A percentile compares a stretch with the other conserved stretches of the same genome.
phyloP scores from a whole-genome alignment of 2,329 filamentous ascomycete genomes.

The Talaromyces sp. region DNA sequence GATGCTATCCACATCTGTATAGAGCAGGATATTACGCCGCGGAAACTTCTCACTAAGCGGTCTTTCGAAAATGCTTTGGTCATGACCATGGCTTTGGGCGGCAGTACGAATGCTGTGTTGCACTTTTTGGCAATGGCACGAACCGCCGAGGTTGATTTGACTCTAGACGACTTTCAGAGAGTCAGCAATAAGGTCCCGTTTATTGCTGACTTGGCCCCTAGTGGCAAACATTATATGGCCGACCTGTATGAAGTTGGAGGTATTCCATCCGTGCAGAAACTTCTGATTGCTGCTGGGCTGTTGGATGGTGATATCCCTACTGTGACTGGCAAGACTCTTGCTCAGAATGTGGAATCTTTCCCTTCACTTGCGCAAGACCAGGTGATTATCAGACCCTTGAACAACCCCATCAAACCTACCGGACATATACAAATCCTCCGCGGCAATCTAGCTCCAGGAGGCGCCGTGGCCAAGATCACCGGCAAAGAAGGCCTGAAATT shows the following conservation, averaged over 20 bases:
- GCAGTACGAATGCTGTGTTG: slow-evolving; percentile 83
- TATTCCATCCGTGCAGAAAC: slow-evolving; percentile 80
- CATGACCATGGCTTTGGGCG: slow-evolving; percentile 88
- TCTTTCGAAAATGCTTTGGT: slow-evolving; percentile 87
- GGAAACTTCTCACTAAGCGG: slow-evolving; percentile 74
- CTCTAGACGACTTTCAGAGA: slow-evolving; percentile 77
- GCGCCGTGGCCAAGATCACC: slow-evolving; percentile 93
- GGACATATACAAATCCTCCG: slow-evolving; percentile 86
- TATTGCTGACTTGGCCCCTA: slow-evolving; percentile 80
- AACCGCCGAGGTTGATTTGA: slow-evolving; percentile 73
- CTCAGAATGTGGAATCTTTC: slow-evolving; percentile 74
- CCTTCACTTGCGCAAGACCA: slow-evolving; percentile 77
- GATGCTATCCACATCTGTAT: slow-evolving; percentile 76
- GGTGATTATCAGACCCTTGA: slow-evolving; percentile 75
- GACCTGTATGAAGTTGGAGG: slow-evolving; percentile 85
- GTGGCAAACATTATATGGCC: slow-evolving; percentile 81
- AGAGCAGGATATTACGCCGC: slow-evolving; percentile 77
- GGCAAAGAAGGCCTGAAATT: slow-evolving; percentile 89
- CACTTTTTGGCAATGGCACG: slow-evolving; percentile 90
- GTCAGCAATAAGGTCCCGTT: slow-evolving; percentile 81
- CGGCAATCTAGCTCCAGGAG: slow-evolving; percentile 83
- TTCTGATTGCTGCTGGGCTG: slow-evolving; percentile 72
- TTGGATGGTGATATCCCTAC: slow-evolving; percentile 77
- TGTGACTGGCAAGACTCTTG: slow-evolving; percentile 79
- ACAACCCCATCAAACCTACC: slow-evolving; percentile 79